Evolutionary conservation across 2,329 filamentous ascomycete genomes (phyloP), one percentile per base, ranked within the genome.

Genomic region (Magnaporthiopsis poae): DNA sequence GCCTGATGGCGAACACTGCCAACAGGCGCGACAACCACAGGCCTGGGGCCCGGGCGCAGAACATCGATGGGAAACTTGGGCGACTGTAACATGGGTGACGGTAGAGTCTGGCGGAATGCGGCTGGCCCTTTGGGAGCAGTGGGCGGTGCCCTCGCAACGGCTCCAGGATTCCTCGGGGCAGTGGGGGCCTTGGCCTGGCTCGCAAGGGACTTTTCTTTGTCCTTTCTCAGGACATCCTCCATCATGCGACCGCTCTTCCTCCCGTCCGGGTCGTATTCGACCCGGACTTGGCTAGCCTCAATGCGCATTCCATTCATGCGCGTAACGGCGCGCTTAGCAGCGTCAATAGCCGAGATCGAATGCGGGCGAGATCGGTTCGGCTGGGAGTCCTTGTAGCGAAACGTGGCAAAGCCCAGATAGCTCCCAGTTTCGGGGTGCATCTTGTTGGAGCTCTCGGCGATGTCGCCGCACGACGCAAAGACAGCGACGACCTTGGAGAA

Each of bases 381-480:
- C 79, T 86, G 84, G 1, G 83, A 80, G 74, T 98, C 94, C 73
- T 90, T 88, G 77, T 96, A 99, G 68, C 90, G 88, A 74, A 99
- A 92, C 21, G 92, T 91, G 70, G 91, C 96, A 74, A 99, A 93
- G 15, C 95, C 95, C 15, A 99, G 84, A 74, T 96, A 96, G 73
- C 91, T 95, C 25, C 95, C 95, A 15, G 93, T 98, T 67, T 93
- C 89, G 11, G 95, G 95, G 76, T 99, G 92, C 73, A 96, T 94
- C 75, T 96, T 94, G 74, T 97, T 97, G 73, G 91, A 92, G 72
- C 96, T 90, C 73, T 93, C 90, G 61, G 90, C 89, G 69, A 99
- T 93, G 67, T 96, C 91, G 65, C 92, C 92, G 78, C 90, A 96
- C 3, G 85, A 86, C 25, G 88, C 86, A 75, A 96, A 96, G 66